Evolutionary conservation across 345 rosid species (phyloP).

Genomic region (Bruguiera parviflora): DNA sequence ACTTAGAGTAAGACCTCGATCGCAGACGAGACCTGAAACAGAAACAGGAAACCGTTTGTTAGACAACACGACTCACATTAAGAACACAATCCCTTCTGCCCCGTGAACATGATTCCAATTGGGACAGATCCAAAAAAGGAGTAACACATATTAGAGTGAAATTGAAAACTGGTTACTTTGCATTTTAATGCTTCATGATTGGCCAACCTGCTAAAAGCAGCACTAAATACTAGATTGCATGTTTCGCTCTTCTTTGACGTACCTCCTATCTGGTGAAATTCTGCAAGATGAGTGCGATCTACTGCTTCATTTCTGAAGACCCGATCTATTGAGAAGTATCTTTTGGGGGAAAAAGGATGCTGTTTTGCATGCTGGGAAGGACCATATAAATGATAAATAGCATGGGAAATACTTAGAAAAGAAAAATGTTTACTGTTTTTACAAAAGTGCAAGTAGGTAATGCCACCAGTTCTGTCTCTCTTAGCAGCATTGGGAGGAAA

Average conservation of each 20-base stretch:
- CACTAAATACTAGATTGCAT: background rate
- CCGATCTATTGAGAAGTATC: constrained; percentile 91
- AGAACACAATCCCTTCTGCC: background rate
- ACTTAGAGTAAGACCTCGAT: constrained; percentile 87
- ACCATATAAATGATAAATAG: background rate
- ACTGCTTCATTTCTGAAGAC: constrained; percentile 99
- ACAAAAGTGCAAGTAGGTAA: too few species aligned
- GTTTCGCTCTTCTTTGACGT: background rate
- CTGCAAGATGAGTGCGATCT: constrained; percentile 92
- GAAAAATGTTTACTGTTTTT: too few species aligned
- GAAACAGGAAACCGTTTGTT: background rate
- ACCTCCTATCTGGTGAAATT: constrained; percentile 99
- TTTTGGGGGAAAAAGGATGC: constrained; percentile 75
- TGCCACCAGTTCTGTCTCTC: background rate
- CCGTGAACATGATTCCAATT: background rate
- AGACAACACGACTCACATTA: background rate
- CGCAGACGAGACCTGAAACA: constrained; percentile 81
- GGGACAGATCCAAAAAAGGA: background rate
- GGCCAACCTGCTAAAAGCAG: background rate
- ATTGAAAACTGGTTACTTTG: background rate
- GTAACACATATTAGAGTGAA: background rate
- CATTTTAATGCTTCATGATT: background rate
- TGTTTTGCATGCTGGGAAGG: constrained; percentile 27
- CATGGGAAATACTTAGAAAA: too few species aligned
- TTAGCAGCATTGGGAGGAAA: background rate